Evolutionary conservation across 441 rosid species (phyloP).

Genomic region (Daphne laureola): DNA sequence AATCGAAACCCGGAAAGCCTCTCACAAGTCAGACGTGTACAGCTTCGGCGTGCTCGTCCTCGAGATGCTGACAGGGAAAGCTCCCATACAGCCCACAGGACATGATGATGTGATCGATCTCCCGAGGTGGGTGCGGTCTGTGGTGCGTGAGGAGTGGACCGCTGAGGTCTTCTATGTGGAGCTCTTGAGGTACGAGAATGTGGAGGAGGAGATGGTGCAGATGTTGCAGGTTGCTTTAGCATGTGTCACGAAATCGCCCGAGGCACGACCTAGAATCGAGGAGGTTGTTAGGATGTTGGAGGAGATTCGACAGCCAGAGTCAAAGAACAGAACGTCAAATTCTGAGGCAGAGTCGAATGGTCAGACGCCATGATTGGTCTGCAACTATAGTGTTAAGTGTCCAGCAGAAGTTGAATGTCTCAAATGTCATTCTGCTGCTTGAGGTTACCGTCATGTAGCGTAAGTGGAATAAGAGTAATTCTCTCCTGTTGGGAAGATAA

Average conservation of each 20-base stretch:
- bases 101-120: slow-evolving; percentile 47
- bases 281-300: slow-evolving; percentile 45
- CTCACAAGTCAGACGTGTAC: slow-evolving; percentile 57
- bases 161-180: slow-evolving; percentile 66
- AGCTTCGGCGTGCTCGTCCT: slow-evolving; percentile 67
- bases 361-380: slow-evolving; percentile 34
- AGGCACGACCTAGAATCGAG: slow-evolving; percentile 37
- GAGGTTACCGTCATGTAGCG: no score
- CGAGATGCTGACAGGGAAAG: slow-evolving; percentile 56
- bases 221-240: slow-evolving; percentile 36
- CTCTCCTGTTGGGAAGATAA: no score
- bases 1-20: slow-evolving; percentile 36
- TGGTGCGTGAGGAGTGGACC: slow-evolving; percentile 64
- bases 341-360: slow-evolving; percentile 51
- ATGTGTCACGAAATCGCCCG: slow-evolving; percentile 44
- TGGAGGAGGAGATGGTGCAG: slow-evolving; percentile 55
- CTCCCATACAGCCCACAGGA: slow-evolving; percentile 44
- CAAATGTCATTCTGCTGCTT: no score
- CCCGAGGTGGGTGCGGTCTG: slow-evolving; percentile 67
- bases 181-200: slow-evolving; percentile 41
- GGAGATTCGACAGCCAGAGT: slow-evolving; percentile 42
- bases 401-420: no score
- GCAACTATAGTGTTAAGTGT: no score
- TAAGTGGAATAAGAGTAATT: no score
- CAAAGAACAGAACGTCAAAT: slow-evolving; percentile 36